Base-by-base conservation (phyloP, 208 protist genomes). In the Acanthamoeba castellanii region DNA sequence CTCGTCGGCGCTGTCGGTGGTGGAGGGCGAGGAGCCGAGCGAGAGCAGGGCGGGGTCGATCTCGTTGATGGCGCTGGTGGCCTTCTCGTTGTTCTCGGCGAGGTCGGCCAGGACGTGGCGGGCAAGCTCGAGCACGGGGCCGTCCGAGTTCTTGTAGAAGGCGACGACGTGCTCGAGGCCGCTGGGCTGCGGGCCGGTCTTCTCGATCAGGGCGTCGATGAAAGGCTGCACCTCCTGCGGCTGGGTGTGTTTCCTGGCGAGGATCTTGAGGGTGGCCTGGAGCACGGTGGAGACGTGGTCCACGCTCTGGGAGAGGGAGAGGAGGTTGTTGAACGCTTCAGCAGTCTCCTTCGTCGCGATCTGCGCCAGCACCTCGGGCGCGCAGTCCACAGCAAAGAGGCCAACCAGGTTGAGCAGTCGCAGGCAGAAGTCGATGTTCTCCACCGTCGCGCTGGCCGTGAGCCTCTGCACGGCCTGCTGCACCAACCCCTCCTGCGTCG, bases 191-290 rank as follows among this genome's bases (percentile, higher is more conserved):
- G 8, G 2, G 52, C 81, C 81, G n/a, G 14, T 25, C 81, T 88
- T 88, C 50, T 88, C 52, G 81, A 30, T 13, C 5, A 88, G 64
- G 50, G 50, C 81, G 81, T 88, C 50, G 50, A 66, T n/a, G 81
- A 88, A 88, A 50, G 81, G 50, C 25, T 45, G 50, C 50, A 88
- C n/a, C 81, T 64, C 81, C 11, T 55, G 30, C n/a, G 22, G 50
- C 50, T 88, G 74, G 45, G 34, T 30, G 18, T n/a, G 81, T 30
- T 66, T 88, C 47, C 50, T 57, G 6, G 6, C n/a, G 81, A 88
- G 81, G 52, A 88, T 88, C 81, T 88, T 88, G n/a, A 88, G 22
- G n/a, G 34, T 88, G 81, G 81, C 81, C 50, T 88, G 81, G n/a
- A 88, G 81, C 27, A 88, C 47, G 81, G 81, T 88, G 45, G 50